A percentile compares a stretch with the other conserved stretches of the same genome.
phyloP scores from a whole-genome alignment of 2,329 filamentous ascomycete genomes.

The Phaeomoniella chlamydospora region DNA sequence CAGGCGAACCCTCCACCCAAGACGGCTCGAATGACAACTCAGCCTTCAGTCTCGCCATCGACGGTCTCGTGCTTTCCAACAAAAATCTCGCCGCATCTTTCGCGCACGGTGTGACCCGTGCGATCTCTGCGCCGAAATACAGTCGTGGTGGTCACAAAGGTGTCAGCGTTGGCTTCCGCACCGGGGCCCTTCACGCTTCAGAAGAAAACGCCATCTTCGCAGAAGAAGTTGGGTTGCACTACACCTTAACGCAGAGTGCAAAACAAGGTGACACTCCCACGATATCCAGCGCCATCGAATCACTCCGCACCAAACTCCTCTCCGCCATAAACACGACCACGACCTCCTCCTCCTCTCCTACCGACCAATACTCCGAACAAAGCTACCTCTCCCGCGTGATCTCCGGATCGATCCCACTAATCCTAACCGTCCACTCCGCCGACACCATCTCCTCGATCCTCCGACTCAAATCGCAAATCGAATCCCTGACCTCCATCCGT shows the following conservation, averaged over 20 bases:
- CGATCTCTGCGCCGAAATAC: conserved; percentile 41
- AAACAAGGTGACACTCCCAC: conserved; percentile 16
- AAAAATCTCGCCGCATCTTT: conserved; percentile 41
- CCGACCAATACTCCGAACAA: conserved; percentile 16
- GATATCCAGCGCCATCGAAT: conserved; percentile 15
- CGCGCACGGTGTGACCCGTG: conserved; percentile 43
- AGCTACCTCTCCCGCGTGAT: conserved; percentile 22
- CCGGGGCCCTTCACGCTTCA: conserved; percentile 31
- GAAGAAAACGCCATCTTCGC: conserved; percentile 35
- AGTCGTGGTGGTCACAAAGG: conserved; percentile 34
- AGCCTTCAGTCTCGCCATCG: conserved; percentile 41
- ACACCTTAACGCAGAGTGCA: conserved; percentile 20
- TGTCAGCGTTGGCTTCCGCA: conserved; percentile 44
- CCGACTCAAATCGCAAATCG: conserved; percentile 1
- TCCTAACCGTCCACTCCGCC: conserved; percentile 22
- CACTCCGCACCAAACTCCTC: conserved; percentile 21
- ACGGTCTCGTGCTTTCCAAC: conserved; percentile 30
- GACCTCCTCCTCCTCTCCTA: background rate
- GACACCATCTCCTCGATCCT: background rate
- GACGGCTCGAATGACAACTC: conserved; percentile 33
- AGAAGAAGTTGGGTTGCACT: conserved; percentile 41
- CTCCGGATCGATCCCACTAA: conserved; percentile 24
- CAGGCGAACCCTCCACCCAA: conserved; percentile 35
- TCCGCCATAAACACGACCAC: background rate
- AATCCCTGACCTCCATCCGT: conserved; percentile 22